These are phyloP conservation scores for Aspergillus hancockii DNA, from an alignment of 495 filamentous ascomycete species.

Conservation along the genomic window DNA sequence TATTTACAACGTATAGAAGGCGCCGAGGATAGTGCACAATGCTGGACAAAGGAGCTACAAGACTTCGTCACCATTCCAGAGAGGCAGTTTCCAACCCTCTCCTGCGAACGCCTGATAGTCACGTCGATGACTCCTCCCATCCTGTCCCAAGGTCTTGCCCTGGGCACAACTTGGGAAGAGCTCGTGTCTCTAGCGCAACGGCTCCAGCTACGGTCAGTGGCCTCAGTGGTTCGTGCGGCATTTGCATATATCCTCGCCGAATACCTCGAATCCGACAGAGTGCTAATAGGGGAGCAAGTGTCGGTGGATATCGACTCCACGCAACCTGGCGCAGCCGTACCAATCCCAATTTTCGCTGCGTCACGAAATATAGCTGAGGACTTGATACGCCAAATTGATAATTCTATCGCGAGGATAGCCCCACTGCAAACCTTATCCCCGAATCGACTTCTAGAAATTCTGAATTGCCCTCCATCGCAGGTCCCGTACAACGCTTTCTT, in stretches of 20 bases:
- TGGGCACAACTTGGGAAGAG: neutral
- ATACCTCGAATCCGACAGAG: neutral
- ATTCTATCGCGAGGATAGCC: neutral
- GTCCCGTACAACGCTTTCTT: conserved; percentile 3
- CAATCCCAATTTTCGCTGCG: neutral
- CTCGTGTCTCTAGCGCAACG: neutral
- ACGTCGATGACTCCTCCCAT: conserved; percentile 10
- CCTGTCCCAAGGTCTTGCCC: neutral
- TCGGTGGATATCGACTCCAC: neutral
- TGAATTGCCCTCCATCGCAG: neutral
- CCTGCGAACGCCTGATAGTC: conserved; percentile 66
- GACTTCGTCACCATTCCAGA: conserved; percentile 57
- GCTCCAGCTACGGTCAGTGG: neutral
- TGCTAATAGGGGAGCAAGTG: neutral
- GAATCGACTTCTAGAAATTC: neutral
- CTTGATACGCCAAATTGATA: neutral
- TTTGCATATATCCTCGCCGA: conserved; percentile 3
- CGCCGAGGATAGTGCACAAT: neutral
- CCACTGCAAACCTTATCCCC: neutral
- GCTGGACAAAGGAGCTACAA: conserved; percentile 32
- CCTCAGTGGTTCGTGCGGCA: conserved; percentile 9
- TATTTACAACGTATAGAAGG: neutral
- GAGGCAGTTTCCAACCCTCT: conserved; percentile 62
- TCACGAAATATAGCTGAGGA: neutral
- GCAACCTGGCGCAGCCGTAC: neutral